Base-by-base conservation (phyloP, 176 grass and related monocot species). In the Juncus effusus region DNA sequence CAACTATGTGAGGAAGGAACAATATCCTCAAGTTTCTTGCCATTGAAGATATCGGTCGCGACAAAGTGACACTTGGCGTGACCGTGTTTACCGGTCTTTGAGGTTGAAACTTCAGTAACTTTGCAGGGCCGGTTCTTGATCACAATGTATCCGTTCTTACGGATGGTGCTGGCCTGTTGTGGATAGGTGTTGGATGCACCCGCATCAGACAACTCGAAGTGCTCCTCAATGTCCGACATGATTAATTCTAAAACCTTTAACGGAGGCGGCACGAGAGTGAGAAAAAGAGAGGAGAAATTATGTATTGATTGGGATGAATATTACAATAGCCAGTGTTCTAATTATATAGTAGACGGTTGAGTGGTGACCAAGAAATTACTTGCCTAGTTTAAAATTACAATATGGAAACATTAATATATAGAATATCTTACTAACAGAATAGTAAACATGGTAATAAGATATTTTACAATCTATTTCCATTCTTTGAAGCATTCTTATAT, bases 21-120 rank as follows among this genome's bases (percentile, higher is more conserved):
- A 72, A 96, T 96, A 90, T 96, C 91, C 63, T 90, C 87, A 69
- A 87, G 86, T 76, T 96, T 96, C 67, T 96, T 96, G 15, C 81
- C 91, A 58, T 96, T 96, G 81, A 96, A 96, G 60, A 96, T 76
- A 67, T 96, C 91, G 56, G 87, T 90, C 51, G 78, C 91, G 61
- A 96, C 87, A 82, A 96, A 96, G 81, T 96, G 91, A 38, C 91
- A 90, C 59, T 96, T 96, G 38, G 91, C 91, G 55, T 96, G 87
- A 38, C 91, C 91, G 9, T 96, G 91, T 78, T 96, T 96, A 40
- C 91, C 91, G 65, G 91, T 96, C 83, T 96, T 96, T 3, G 91
- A 96, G 69, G 91, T 96, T 52, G 91, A 96, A 40, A 96, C 91
- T 78, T 96, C 91, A 69, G 90, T 83, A 69, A 96, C 91, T 86